Evolutionary conservation across 2,329 filamentous ascomycete genomes (phyloP).

Genomic region (Trichoderma sp.): DNA sequence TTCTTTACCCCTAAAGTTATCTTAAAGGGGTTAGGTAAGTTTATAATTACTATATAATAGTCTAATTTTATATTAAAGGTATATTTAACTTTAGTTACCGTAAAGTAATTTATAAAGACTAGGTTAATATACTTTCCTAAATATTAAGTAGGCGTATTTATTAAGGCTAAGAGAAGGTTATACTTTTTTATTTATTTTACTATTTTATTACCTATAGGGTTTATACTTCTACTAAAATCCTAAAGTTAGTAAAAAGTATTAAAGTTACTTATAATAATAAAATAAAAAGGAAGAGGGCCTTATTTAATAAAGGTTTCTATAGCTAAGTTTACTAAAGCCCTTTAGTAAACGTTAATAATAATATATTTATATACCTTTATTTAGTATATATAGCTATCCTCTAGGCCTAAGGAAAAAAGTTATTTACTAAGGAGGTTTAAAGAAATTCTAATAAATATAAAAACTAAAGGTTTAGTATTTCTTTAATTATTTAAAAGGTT

Average conservation of each 20-base stretch:
- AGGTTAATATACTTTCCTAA: too few species aligned
- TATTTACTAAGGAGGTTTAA: not conserved
- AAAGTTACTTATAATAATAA: not conserved
- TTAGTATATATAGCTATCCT: not conserved
- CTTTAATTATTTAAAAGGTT: too few species aligned
- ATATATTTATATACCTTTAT: not conserved
- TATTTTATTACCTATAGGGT: not conserved
- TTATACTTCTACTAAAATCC: not conserved
- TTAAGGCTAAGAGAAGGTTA: not conserved
- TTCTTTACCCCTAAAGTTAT: too few species aligned
- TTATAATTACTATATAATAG: too few species aligned
- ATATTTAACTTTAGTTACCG: too few species aligned
- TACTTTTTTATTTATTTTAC: not conserved
- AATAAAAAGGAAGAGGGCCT: not conserved
- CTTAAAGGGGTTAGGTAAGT: too few species aligned
- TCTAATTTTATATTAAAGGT: too few species aligned
- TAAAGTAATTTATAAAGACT: not conserved
- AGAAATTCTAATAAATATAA: too few species aligned
- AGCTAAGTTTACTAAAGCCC: not conserved
- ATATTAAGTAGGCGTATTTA: too few species aligned
- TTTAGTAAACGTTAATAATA: not conserved
- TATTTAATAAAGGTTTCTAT: not conserved
- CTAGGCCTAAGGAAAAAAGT: not conserved
- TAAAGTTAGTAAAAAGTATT: not conserved
- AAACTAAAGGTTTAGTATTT: too few species aligned